These are phyloP conservation scores for Ashbya aceris DNA, from an alignment of 1,139 yeast genomes.

Conservation along the genomic window DNA sequence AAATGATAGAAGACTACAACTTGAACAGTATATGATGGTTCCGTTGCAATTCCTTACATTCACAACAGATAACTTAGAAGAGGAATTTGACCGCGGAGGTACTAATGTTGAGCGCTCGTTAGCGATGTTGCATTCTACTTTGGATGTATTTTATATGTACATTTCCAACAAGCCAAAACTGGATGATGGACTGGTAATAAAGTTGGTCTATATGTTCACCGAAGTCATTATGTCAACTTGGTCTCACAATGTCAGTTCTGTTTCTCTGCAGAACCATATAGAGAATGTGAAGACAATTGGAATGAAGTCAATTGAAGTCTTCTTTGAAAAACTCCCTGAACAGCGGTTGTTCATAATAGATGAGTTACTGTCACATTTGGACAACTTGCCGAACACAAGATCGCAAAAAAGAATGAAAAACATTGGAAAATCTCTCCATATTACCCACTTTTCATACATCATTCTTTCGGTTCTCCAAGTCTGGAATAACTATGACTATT, in stretches of 20 bases:
- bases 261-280: constrained; percentile 15
- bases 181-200: constrained; percentile 26
- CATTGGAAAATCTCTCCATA: constrained; percentile 9
- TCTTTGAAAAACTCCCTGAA: constrained; percentile 38
- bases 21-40: constrained; percentile 38
- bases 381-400: constrained; percentile 39
- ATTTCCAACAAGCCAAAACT: constrained; percentile 17
- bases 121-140: constrained; percentile 12
- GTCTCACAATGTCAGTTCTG: constrained; percentile 8
- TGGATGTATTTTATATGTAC: constrained; percentile 18
- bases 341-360: constrained; percentile 53
- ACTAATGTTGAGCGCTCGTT: constrained; percentile 7
- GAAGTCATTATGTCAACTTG: constrained; percentile 24
- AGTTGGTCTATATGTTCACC: constrained; percentile 22
- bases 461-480: constrained; percentile 20
- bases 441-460: constrained; percentile 24
- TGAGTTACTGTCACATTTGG: constrained; percentile 48
- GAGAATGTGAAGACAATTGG: constrained; percentile 27
- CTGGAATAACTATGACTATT: constrained; percentile 13
- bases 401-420: constrained; percentile 19
- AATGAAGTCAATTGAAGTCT: constrained; percentile 35
- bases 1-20: constrained; percentile 36
- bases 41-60: constrained; percentile 35
- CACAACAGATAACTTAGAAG: constrained; percentile 33
- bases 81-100: constrained; percentile 11